These are phyloP conservation scores for Primulina tabacum DNA, from an alignment of 257 asterid species.

Conservation along the genomic window DNA sequence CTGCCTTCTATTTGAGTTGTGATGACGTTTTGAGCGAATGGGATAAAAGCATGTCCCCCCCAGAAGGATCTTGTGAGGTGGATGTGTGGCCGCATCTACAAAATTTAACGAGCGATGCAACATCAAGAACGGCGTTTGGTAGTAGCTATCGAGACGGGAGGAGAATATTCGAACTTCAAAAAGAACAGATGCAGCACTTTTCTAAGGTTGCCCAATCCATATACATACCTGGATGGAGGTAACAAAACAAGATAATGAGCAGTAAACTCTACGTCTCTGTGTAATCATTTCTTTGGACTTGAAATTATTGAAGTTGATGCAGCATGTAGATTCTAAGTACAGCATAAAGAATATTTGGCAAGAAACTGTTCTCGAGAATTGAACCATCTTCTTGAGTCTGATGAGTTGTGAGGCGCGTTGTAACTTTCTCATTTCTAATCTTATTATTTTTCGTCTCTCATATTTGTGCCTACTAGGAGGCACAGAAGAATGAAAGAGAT, in stretches of 20 bases:
- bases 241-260: background rate
- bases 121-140: conserved; percentile 18
- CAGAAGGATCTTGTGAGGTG: conserved; percentile 4
- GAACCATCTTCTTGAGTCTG: no score
- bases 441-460: no score
- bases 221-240: conserved; percentile 26
- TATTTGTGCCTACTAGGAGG: background rate
- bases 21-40: conserved; percentile 19
- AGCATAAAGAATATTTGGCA: background rate
- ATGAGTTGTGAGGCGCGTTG: no score
- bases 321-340: background rate
- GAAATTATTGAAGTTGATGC: background rate
- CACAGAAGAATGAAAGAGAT: background rate
- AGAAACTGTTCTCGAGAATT: background rate
- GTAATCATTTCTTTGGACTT: background rate
- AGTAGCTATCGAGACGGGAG: conserved; percentile 27
- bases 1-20: conserved; percentile 18
- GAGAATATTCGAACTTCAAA: conserved; percentile 24
- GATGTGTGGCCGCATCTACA: conserved; percentile 18
- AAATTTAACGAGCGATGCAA: conserved; percentile 13
- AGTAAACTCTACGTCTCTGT: background rate
- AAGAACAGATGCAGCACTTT: conserved; percentile 11
- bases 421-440: no score
- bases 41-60: background rate
- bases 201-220: background rate